phyloP scores from a whole-genome alignment of 108 stramenopile species.

The Cyclotella baltica region DNA sequence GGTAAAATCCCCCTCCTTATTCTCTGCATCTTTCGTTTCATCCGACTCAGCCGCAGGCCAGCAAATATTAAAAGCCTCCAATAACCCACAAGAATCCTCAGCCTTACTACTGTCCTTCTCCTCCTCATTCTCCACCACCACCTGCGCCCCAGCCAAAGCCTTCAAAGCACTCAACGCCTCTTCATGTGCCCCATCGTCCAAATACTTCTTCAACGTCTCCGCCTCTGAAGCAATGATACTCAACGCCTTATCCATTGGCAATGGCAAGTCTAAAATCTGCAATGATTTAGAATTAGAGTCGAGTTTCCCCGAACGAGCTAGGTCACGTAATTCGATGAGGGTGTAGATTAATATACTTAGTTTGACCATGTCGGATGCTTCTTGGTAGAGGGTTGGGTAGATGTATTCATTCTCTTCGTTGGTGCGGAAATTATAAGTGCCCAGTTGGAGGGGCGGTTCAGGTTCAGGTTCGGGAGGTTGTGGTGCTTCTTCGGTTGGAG shows the following conservation, averaged over 20 bases:
- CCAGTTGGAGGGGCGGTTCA: constrained; percentile 10
- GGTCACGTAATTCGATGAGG: constrained; percentile 59
- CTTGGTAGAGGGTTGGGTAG: constrained; percentile 53
- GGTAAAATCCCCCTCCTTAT: constrained; percentile 1
- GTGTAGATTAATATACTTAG: constrained; percentile 60
- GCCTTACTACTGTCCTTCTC: not conserved
- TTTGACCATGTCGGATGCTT: constrained; percentile 58
- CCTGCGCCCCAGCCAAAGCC: constrained; percentile 14
- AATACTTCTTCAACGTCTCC: constrained; percentile 35
- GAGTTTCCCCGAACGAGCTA: constrained; percentile 49
- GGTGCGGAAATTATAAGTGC: not conserved
- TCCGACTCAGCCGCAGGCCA: not conserved
- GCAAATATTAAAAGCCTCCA: constrained; percentile 13
- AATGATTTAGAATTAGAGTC: constrained; percentile 22
- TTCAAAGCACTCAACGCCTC: constrained; percentile 39
- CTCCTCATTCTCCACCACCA: constrained; percentile 7
- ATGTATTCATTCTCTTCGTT: not conserved
- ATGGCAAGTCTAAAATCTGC: constrained; percentile 45
- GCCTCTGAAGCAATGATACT: constrained; percentile 46
- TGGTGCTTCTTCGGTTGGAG: no score
- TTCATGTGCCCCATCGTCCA: constrained; percentile 55
- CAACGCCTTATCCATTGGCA: constrained; percentile 48
- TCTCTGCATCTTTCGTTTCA: not conserved
- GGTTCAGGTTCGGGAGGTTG: not conserved
- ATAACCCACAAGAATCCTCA: constrained; percentile 9